phyloP scores from a whole-genome alignment of 768 basidiomycete species.

The Tulasnella calospora region DNA sequence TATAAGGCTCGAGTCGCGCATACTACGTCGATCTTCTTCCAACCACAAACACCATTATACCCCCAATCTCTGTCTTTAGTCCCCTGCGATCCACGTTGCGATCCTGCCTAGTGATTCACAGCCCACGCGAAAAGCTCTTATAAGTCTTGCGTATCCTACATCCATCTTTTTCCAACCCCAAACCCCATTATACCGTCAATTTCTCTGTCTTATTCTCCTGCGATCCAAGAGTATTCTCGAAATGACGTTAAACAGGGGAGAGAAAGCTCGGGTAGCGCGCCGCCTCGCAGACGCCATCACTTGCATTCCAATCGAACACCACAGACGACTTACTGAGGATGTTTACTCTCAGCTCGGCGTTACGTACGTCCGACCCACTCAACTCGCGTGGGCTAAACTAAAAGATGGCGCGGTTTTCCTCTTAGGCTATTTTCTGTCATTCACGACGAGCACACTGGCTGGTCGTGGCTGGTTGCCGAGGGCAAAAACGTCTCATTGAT shows the following conservation, averaged over 20 bases:
- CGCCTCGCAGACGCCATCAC: background rate
- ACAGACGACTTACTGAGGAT: background rate
- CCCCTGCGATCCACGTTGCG: no score
- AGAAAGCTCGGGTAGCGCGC: background rate
- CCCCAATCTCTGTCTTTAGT: no score
- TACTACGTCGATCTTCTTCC: no score
- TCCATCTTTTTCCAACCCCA: background rate
- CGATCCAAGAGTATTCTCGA: background rate
- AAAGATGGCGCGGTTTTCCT: background rate
- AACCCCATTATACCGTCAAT: background rate
- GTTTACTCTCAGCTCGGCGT: background rate
- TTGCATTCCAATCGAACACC: background rate
- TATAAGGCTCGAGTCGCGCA: no score
- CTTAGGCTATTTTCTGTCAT: background rate
- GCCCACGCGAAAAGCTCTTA: no score
- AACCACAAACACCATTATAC: no score
- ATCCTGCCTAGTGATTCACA: no score
- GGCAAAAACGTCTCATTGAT: background rate
- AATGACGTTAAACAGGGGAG: background rate
- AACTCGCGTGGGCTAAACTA: background rate
- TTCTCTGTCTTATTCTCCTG: background rate
- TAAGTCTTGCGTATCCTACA: background rate
- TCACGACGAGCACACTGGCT: background rate
- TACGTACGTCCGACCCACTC: background rate
- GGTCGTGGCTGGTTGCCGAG: background rate